Evolutionary conservation across 2,329 filamentous ascomycete genomes (phyloP), one percentile per base, ranked within the genome.

Genomic region (Calycina marina): DNA sequence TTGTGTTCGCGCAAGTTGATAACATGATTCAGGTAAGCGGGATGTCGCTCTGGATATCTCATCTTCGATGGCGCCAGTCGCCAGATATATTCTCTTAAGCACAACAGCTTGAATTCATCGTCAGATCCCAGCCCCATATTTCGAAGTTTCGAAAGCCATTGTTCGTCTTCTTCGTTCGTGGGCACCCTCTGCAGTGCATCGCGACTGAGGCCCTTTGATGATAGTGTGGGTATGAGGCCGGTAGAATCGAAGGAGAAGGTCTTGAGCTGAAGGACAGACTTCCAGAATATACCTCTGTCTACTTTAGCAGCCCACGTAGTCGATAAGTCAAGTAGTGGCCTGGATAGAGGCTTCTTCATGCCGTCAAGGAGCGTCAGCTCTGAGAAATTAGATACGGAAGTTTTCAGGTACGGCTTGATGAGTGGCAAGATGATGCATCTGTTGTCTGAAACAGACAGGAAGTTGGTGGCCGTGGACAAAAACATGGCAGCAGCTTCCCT

Each of bases 161-260:
- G 73, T 40, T 94, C 85, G 50, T 98, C 90, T 53, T 96, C 88
- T 6, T 93, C 85, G 43, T 86, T 93, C 49, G 75, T 86, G 1
- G 69, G 58, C 3, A 80, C 59, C 43, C 71, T 73, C 40, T 63
- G 67, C 16, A 90, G 56, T 6, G 72, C 62, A 45, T 67, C 69
- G 30, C 60, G 53, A 22, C 64, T 65, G 32, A 67, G 52, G 39
- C 77, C 74, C 46, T 62, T 65, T 28, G 67, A 61, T 28, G 69
- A 65, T 39, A 71, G 64, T 2, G 62, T 59, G 8, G 68, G 63
- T 14, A 69, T 46, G 11, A 63, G 54, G 15, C 60, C 56, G n/a
- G 67, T 67, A 11, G 67, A 66, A 1, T 71, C 68, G 32, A 80
- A 66, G 1, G 72, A 76, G 43, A 86, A 80, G 1, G 76, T 71